phyloP scores from a whole-genome alignment of 495 filamentous ascomycete genomes.

The Lasiosphaeria miniovina region DNA sequence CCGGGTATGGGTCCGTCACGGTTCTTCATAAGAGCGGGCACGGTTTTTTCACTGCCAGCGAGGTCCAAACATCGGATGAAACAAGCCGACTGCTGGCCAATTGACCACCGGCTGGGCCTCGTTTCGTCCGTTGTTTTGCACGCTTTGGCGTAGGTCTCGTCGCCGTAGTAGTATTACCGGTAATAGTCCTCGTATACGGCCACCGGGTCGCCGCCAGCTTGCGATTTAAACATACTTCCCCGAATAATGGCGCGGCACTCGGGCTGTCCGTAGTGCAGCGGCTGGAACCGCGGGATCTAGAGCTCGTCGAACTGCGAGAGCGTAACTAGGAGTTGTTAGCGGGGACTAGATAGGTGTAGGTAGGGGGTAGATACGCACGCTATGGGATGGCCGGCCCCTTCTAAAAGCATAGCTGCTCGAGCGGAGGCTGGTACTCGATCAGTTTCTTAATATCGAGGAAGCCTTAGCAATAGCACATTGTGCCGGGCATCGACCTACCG shows the following conservation, averaged over 20 bases:
- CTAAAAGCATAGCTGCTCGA: slow-evolving; percentile 20
- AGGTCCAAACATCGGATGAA: too few species aligned
- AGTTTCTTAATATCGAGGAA: slow-evolving; percentile 41
- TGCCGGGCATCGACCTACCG: not conserved
- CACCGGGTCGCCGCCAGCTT: not conserved
- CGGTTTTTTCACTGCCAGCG: too few species aligned
- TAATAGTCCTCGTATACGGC: slow-evolving; percentile 28
- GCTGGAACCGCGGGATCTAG: slow-evolving; percentile 20
- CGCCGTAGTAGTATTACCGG: slow-evolving; percentile 15
- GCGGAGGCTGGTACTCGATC: slow-evolving; percentile 32
- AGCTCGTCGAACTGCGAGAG: slow-evolving; percentile 10
- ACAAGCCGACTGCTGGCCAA: too few species aligned
- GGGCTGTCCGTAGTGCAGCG: slow-evolving; percentile 16
- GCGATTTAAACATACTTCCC: slow-evolving; percentile 31
- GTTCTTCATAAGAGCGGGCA: too few species aligned
- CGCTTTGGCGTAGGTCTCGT: slow-evolving; percentile 28
- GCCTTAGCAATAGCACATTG: not conserved
- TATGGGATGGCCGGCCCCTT: slow-evolving; percentile 28
- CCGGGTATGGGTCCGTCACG: too few species aligned
- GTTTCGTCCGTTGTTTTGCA: too few species aligned
- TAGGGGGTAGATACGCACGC: not conserved
- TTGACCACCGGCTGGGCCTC: too few species aligned
- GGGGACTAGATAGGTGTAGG: not conserved
- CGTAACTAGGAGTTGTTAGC: not conserved
- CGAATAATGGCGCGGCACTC: slow-evolving; percentile 26